phyloP scores from a whole-genome alignment of 331 rosid genomes.

The Quercus phellos region DNA sequence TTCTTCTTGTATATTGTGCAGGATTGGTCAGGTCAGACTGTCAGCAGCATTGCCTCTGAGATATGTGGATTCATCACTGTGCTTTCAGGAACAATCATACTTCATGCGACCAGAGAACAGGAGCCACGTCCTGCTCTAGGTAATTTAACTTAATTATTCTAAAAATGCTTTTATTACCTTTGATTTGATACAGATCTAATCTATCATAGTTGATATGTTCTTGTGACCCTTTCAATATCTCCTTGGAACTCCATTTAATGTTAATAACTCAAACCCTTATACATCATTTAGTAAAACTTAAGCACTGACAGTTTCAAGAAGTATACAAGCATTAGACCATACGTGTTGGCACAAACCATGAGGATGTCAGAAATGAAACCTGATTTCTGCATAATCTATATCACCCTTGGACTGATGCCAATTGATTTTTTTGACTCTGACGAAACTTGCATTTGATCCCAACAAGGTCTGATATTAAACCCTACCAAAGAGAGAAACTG shows the following conservation, averaged over 20 bases:
- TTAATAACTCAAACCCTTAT: background rate
- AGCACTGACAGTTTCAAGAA: background rate
- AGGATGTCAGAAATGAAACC: background rate
- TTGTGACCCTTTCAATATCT: background rate
- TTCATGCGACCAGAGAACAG: constrained; percentile 74
- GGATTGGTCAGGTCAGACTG: constrained; percentile 95
- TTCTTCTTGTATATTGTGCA: constrained; percentile 28
- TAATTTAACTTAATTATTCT: constrained; percentile 19
- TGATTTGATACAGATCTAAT: constrained; percentile 1
- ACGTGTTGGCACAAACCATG: background rate
- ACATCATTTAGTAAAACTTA: background rate
- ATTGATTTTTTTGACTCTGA: background rate
- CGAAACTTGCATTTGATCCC: background rate
- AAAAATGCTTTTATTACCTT: background rate
- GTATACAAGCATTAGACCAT: background rate
- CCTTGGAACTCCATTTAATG: background rate
- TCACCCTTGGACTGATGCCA: background rate
- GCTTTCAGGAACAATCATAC: constrained; percentile 82
- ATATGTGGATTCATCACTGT: constrained; percentile 90
- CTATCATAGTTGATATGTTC: background rate
- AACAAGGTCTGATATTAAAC: background rate
- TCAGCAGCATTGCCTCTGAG: constrained; percentile 77
- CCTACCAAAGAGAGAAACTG: background rate
- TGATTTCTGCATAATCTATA: background rate
- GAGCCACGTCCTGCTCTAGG: constrained; percentile 65